Base-by-base conservation (phyloP, 2,329 filamentous ascomycete genomes). In the Pestalotiopsis sp. region DNA sequence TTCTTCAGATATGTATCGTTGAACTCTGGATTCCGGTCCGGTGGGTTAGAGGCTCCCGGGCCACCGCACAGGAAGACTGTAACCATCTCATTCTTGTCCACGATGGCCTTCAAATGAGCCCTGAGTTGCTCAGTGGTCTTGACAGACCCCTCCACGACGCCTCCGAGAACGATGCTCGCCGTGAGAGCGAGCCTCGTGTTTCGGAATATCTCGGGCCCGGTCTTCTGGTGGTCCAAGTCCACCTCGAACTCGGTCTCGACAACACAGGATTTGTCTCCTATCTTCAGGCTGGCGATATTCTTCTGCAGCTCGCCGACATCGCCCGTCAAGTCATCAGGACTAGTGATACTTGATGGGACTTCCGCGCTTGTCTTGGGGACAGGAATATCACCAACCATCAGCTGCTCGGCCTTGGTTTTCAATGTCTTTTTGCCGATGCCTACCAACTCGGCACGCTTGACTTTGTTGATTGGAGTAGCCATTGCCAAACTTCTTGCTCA, bases 61-160 rank as follows among this genome's bases (percentile, higher is more conserved):
- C 92, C 92, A 70, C 92, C 92, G 79, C 91, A 88, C 4, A 93
- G 83, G 75, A 89, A 93, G 59, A 91, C 81, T 23, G 31, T 20
- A 11, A 38, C 17, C 14, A 20, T 25, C 40, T 45, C n/a, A 23
- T 3, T 27, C 11, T 17, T 36, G 31, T 36, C 31, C 31, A 36
- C 31, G 31, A 36, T 36, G 31, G 31, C 23, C 20, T 45, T 23
- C 38, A 20, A 20, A 49, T 17, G 40, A 13, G 12, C 45, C 36
- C 12, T 11, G 20, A 49, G 23, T 14, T 31, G 7, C 20, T 45
- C 25, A 7, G 4, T 41, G 36, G 38, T 31, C 61, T 23, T 64
- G 20, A 38, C 23, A 9, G 14, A n/a, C 7, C n/a, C 45, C 45
- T 17, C 7, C 45, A 7, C 5, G 4, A 52, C 14, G 45, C 17